Evolutionary conservation across 768 basidiomycete genomes (phyloP).

Genomic region (Imleria badia): DNA sequence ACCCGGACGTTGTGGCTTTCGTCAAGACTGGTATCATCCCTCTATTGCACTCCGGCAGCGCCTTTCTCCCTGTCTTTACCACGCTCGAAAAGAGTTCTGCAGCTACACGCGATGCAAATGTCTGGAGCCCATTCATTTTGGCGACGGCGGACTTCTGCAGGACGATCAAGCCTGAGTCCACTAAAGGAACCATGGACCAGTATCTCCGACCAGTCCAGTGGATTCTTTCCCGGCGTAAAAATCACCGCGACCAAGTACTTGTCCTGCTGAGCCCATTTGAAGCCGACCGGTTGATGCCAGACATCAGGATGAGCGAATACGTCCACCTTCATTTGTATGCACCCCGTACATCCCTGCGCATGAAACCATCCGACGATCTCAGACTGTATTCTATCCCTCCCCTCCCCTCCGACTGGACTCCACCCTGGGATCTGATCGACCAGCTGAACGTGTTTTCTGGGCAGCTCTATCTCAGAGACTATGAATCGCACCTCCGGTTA

Average conservation of each 20-base stretch:
- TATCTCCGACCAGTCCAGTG: conserved; percentile 24
- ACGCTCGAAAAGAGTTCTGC: conserved; percentile 1
- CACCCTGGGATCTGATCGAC: background rate
- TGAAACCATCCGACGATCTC: conserved; percentile 37
- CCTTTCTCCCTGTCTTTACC: conserved; percentile 19
- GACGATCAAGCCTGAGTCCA: conserved; percentile 7
- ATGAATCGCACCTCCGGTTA: conserved; percentile 13
- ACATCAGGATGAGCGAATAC: conserved; percentile 32
- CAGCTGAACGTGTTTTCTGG: too few relatives aligned
- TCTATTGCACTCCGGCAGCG: background rate
- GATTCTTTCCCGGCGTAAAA: conserved; percentile 14
- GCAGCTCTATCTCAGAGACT: too few relatives aligned
- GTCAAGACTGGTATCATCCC: too few relatives aligned
- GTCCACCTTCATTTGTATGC: conserved; percentile 42
- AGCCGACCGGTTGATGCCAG: conserved; percentile 36
- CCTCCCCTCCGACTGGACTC: background rate
- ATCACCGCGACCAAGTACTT: conserved; percentile 8
- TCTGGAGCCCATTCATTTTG: conserved; percentile 13
- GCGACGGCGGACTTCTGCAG: conserved; percentile 12
- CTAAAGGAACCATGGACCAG: conserved; percentile 2
- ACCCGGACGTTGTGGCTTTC: too few relatives aligned
- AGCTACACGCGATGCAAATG: conserved; percentile 15
- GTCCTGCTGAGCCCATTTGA: conserved; percentile 24
- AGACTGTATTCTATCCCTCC: conserved; percentile 7
- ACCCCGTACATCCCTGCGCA: conserved; percentile 33